Percentiles rank a stretch among this genome's conserved stretches.
These are phyloP conservation scores for Trametes sanguinea DNA, from an alignment of 768 basidiomycete species.

Conservation along the genomic window DNA sequence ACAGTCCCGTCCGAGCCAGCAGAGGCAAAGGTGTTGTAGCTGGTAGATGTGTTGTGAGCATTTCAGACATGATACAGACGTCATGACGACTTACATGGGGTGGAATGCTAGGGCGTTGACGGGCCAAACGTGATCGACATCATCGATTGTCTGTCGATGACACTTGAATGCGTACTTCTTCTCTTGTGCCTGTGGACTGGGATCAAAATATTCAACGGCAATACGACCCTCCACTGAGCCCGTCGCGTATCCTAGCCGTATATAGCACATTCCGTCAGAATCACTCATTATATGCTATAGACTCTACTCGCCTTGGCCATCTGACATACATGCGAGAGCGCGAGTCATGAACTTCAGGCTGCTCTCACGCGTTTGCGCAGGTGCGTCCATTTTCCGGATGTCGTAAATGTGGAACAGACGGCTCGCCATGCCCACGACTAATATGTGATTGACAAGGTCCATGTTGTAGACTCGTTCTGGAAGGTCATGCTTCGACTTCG, in stretches of 20 bases:
- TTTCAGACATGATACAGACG: too few species aligned
- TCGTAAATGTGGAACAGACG: slow-evolving; percentile 90
- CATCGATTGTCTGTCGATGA: slow-evolving; percentile 86
- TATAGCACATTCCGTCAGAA: background rate
- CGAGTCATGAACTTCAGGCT: slow-evolving; percentile 95
- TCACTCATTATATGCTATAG: background rate
- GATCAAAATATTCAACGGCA: slow-evolving; percentile 96
- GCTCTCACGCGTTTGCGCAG: slow-evolving; percentile 83
- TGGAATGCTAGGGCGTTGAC: slow-evolving; percentile 96
- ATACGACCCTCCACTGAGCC: slow-evolving; percentile 95
- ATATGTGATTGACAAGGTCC: slow-evolving; percentile 72
- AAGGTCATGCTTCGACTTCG: slow-evolving; percentile 62
- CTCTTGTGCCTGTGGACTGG: slow-evolving; percentile 74
- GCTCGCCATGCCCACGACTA: slow-evolving; percentile 93
- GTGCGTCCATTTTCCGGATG: slow-evolving; percentile 72
- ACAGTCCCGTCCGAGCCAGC: slow-evolving; percentile 94
- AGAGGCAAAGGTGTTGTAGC: slow-evolving; percentile 93
- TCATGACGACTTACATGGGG: slow-evolving; percentile 56
- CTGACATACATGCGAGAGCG: slow-evolving; percentile 87
- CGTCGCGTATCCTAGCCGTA: slow-evolving; percentile 72
- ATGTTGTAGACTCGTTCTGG: slow-evolving; percentile 88
- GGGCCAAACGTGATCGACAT: slow-evolving; percentile 94
- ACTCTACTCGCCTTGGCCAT: slow-evolving; percentile 72
- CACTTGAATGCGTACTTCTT: slow-evolving; percentile 97
- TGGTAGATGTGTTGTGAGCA: slow-evolving; percentile 31